Evolutionary conservation across 2,329 filamentous ascomycete species (phyloP).

Genomic region (Diatrype stigma): DNA sequence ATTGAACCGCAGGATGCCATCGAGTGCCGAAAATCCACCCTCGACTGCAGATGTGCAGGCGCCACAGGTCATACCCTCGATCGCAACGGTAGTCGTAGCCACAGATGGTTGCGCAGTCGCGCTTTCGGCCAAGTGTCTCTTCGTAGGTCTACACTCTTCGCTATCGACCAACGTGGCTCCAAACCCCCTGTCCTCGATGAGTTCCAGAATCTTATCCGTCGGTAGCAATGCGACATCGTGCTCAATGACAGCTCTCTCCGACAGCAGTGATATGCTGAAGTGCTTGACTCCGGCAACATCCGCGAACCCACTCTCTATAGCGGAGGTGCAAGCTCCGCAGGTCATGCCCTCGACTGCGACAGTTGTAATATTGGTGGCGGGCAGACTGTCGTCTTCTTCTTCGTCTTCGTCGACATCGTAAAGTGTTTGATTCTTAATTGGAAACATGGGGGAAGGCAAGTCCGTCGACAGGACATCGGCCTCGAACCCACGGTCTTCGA

Average conservation of each 20-base stretch:
- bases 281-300: conserved; percentile 67
- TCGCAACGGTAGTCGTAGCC: conserved; percentile 76
- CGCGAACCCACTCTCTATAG: conserved; percentile 76
- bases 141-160: conserved; percentile 41
- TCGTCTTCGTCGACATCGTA: conserved; percentile 27
- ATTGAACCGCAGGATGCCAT: conserved; percentile 84
- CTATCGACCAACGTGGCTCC: conserved; percentile 75
- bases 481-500: conserved; percentile 90
- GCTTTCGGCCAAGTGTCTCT: conserved; percentile 25
- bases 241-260: conserved; percentile 80
- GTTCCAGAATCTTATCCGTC: conserved; percentile 51
- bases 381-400: conserved; percentile 30
- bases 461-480: conserved; percentile 84
- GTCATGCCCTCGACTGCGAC: conserved; percentile 85
- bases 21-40: conserved; percentile 69
- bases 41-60: conserved; percentile 93
- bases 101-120: conserved; percentile 36
- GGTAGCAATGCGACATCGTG: conserved; percentile 60
- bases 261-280: conserved; percentile 79
- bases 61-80: conserved; percentile 97
- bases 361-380: conserved; percentile 60
- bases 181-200: conserved; percentile 71
- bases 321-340: conserved; percentile 83
- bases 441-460: conserved; percentile 52
- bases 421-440: conserved; percentile 26